Percentiles rank a stretch among this genome's conserved stretches.
Evolutionary conservation across 2,329 filamentous ascomycete species (phyloP).

Genomic region (Hymenoscyphus fraxineus): DNA sequence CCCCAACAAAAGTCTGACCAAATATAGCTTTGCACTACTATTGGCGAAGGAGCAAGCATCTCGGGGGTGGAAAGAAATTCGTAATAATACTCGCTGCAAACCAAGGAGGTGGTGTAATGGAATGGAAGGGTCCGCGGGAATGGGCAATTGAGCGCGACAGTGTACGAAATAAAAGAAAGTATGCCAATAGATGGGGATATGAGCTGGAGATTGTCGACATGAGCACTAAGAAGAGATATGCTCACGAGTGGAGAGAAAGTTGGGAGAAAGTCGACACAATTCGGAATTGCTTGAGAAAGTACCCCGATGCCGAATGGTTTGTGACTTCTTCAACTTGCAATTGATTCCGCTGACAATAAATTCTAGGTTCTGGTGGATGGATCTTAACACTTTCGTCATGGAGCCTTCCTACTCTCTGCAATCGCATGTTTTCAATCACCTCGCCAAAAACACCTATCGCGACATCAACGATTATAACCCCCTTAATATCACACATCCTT

Average conservation of each 20-base stretch:
- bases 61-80: constrained; percentile 84
- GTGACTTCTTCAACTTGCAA: constrained; percentile 31
- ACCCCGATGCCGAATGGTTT: constrained; percentile 94
- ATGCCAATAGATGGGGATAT: constrained; percentile 85
- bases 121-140: constrained; percentile 95
- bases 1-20: constrained; percentile 15
- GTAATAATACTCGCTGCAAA: constrained; percentile 94
- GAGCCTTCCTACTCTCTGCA: constrained; percentile 89
- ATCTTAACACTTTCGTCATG: constrained; percentile 98
- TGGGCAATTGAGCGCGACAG: constrained; percentile 98
- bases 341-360: constrained; percentile 30
- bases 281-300: constrained; percentile 83
- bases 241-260: constrained; percentile 97
- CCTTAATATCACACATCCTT: constrained; percentile 85
- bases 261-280: constrained; percentile 99
- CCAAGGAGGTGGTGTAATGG: constrained; percentile 94
- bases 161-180: constrained; percentile 89
- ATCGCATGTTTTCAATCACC: constrained; percentile 79
- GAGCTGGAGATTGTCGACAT: constrained; percentile 96
- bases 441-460: constrained; percentile 74
- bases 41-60: constrained; percentile 68
- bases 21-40: constrained; percentile 41
- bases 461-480: constrained; percentile 97
- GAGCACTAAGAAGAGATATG: constrained; percentile 97
- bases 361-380: constrained; percentile 97